A percentile compares a stretch with the other conserved stretches of the same genome.
These are phyloP conservation scores for Umbilicus rupestris DNA, from an alignment of 164 flowering plant genomes.

Conservation along the genomic window DNA sequence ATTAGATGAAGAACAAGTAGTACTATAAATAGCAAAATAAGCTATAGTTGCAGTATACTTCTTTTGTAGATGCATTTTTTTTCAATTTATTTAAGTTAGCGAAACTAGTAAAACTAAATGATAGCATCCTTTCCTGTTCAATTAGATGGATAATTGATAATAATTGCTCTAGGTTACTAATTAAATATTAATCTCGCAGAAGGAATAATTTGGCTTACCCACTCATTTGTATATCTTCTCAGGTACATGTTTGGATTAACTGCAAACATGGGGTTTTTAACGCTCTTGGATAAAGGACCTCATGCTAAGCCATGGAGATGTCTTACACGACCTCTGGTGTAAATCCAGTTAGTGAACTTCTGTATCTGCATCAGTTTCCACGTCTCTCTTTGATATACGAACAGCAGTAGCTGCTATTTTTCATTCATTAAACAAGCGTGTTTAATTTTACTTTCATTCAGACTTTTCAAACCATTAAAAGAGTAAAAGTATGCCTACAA, in stretches of 20 bases:
- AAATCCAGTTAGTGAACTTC: not conserved
- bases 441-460: not conserved
- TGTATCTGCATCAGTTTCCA: not conserved
- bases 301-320: slow-evolving; percentile 4
- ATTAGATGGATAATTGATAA: not conserved
- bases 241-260: slow-evolving; percentile 5
- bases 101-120: too few relatives aligned
- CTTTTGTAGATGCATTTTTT: too few relatives aligned
- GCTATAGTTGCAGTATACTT: too few relatives aligned
- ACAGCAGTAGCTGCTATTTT: not conserved
- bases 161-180: not conserved
- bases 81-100: too few relatives aligned
- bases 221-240: not conserved
- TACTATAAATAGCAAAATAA: not conserved
- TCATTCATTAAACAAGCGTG: not conserved
- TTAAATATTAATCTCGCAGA: not conserved
- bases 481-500: not conserved
- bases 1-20: not conserved
- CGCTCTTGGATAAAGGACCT: slow-evolving; percentile 4
- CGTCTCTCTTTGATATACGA: not conserved
- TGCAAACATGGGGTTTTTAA: slow-evolving; percentile 8
- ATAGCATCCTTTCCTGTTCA: not conserved
- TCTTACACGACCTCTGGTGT: slow-evolving; percentile 6
- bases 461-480: not conserved
- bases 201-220: not conserved